phyloP scores from a whole-genome alignment of 352 stramenopile genomes.

The Phytophthora meadii region DNA sequence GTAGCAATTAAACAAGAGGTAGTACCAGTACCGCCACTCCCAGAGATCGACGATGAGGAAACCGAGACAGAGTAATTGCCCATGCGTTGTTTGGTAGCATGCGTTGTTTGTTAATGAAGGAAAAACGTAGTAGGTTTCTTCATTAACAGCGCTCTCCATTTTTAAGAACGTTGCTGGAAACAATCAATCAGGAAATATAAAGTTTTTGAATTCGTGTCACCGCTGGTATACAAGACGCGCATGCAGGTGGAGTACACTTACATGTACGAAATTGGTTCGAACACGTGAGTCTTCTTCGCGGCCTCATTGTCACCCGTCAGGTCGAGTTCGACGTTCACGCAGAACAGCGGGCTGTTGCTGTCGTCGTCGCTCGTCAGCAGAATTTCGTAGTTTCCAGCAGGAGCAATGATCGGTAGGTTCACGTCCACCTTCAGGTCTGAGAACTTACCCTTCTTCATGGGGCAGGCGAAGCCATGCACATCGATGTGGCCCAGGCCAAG shows the following conservation, averaged over 20 bases:
- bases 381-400: conserved; percentile 85
- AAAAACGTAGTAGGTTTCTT: not conserved
- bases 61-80: conserved; percentile 34
- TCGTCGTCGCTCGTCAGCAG: conserved; percentile 66
- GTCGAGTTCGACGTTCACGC: conserved; percentile 80
- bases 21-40: not conserved
- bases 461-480: conserved; percentile 82
- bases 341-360: conserved; percentile 64
- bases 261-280: conserved; percentile 73
- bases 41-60: conserved; percentile 27
- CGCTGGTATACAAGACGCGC: conserved; percentile 26
- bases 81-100: not conserved
- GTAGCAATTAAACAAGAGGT: not conserved
- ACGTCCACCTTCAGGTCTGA: conserved; percentile 80
- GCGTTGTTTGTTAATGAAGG: not conserved
- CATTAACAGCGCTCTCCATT: conserved; percentile 1
- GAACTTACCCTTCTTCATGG: conserved; percentile 67
- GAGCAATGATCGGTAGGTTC: conserved; percentile 84
- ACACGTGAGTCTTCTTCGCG: conserved; percentile 66
- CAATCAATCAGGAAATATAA: conserved; percentile 20
- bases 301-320: conserved; percentile 45
- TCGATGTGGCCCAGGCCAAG: conserved; percentile 88
- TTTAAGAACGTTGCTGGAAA: not conserved
- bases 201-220: conserved; percentile 24
- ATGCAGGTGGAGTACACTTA: conserved; percentile 36